A percentile compares a stretch with the other conserved stretches of the same genome.
These are phyloP conservation scores for Raphidocelis subcapitata DNA, from an alignment of 139 green algal species.

Conservation along the genomic window DNA sequence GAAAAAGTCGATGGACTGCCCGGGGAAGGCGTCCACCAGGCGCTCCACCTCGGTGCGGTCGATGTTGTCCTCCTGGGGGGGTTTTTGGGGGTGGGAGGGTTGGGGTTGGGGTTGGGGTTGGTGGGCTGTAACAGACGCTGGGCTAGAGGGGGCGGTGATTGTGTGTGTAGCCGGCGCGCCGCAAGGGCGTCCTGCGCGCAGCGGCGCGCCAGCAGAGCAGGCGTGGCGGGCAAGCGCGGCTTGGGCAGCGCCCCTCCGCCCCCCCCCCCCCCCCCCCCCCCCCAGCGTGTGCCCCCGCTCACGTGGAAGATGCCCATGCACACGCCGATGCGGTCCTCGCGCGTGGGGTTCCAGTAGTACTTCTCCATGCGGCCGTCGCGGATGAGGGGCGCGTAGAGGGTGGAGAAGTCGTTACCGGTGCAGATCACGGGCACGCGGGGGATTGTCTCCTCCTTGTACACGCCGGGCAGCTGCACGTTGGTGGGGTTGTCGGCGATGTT, in stretches of 20 bases:
- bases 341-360: constrained; percentile 98
- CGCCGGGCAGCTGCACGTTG: constrained; percentile 98
- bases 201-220: no score
- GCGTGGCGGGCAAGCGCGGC: no score
- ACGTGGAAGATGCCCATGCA: constrained; percentile 97
- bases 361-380: constrained; percentile 99
- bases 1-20: constrained; percentile 99
- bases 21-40: constrained; percentile 96
- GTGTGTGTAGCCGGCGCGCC: not conserved
- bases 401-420: constrained; percentile 99
- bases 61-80: constrained; percentile 1
- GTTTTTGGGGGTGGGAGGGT: no score
- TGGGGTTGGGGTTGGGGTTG: no score
- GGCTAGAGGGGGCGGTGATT: not conserved
- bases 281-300: constrained; percentile 29
- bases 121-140: not conserved
- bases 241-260: no score
- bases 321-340: constrained; percentile 96
- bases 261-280: constrained; percentile 25
- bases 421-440: constrained; percentile 93
- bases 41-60: constrained; percentile 63
- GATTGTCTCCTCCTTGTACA: constrained; percentile 93
- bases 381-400: constrained; percentile 98
- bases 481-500: constrained; percentile 99
- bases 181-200: not conserved